A percentile compares a stretch with the other conserved stretches of the same genome.
These are phyloP conservation scores for Suillus clintonianus DNA, from an alignment of 768 basidiomycete genomes.

Conservation along the genomic window DNA sequence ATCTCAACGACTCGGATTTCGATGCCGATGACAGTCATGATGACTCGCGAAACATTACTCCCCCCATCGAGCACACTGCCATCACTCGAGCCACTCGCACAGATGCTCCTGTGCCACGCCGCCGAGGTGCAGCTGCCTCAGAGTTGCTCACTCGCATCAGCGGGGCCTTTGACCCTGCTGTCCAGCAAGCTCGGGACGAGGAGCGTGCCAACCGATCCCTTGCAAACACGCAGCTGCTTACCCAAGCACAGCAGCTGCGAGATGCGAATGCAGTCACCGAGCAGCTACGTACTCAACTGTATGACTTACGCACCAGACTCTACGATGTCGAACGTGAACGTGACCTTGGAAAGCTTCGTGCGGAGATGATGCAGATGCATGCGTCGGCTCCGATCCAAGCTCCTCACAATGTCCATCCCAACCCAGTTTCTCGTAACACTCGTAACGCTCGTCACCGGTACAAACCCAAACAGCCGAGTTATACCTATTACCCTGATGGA, in stretches of 20 bases:
- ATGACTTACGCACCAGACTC: not conserved
- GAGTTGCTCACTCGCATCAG: conserved; percentile 23
- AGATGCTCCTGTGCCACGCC: conserved; percentile 10
- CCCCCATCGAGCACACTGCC: not conserved
- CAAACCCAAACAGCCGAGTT: too few species aligned
- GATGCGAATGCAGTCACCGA: conserved; percentile 22
- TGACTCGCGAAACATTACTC: not conserved
- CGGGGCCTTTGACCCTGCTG: conserved; percentile 26
- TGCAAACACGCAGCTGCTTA: conserved; percentile 25
- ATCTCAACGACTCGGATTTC: conserved; percentile 24
- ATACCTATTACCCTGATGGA: too few species aligned
- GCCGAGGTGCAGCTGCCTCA: conserved; percentile 10
- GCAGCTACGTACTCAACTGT: conserved; percentile 17
- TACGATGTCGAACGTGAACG: conserved; percentile 5
- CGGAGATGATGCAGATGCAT: conserved; percentile 13
- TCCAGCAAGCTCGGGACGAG: conserved; percentile 23
- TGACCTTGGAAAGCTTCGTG: conserved; percentile 18
- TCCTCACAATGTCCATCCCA: too few species aligned
- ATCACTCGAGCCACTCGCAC: not conserved
- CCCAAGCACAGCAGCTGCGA: conserved; percentile 26
- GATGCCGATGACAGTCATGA: not conserved
- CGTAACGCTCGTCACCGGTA: too few species aligned
- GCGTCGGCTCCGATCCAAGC: too few species aligned
- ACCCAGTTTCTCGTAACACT: too few species aligned
- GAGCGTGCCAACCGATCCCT: conserved; percentile 21